Base-by-base conservation (phyloP, 306 rosid species). In the Prunus mira region DNA sequence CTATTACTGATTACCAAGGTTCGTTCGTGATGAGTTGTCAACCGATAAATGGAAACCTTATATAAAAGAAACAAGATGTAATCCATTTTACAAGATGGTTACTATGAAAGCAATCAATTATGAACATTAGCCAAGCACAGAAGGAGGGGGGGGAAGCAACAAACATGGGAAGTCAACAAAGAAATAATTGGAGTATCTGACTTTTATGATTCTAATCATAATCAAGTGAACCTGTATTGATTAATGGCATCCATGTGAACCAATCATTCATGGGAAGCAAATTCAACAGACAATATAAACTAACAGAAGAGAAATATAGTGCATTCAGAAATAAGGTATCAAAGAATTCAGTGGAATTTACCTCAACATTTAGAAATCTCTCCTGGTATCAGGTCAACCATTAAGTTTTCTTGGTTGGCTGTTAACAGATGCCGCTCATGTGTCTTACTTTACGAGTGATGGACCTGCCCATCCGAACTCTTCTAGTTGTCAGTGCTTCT, bases 401-500 rank as follows among this genome's bases (percentile, higher is more conserved):
- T 32, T 10, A 30, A 73, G 58, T 69, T 67, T 34, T 61, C 54
- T 64, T 43, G 72, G 73, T 41, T 18, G 9, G 41, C 55, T 28
- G 64, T 84, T 88, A 91, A 73, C 79, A 73, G 38, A 91, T 80
- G 80, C 80, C 61, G 1, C 79, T 76, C 60, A 78, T 71, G 57
- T 87, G 98, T 85, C 97, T 89, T 77, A 83, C 77, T 84, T 81
- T 90, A 57, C 92, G 91, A 32, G 87, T 90, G 65, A 94, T 90
- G 72, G 97, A 94, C 88, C 98, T 84, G 45, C 98, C 98, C 97
- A 94, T 92, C 77, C 98, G 89, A 81, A 91, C 85, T 4, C 96
- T 94, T 34, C 97, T 82, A 22, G 81, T 69, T 5, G 97, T 92
- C 69, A 94, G 92, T 73, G 97, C 92, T 67, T 90, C 95, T 76